Base-by-base conservation (phyloP, 306 rosid genomes). In the Glycyrrhiza uralensis region DNA sequence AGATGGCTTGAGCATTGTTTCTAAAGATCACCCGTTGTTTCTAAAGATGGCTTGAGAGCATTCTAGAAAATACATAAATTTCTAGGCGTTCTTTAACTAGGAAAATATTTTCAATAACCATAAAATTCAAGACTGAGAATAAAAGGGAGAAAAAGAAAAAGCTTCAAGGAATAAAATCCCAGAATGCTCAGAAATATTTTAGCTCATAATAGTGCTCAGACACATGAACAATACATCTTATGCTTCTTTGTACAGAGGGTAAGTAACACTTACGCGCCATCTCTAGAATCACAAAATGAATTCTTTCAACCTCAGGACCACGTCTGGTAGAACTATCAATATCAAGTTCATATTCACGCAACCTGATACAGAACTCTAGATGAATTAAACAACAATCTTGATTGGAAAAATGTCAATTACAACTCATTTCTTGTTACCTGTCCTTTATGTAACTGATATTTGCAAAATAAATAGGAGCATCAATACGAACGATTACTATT, bases 391-490 rank as follows among this genome's bases (percentile, higher is more conserved):
- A 38, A 18, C 4, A 19, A 65, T 19, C 51, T 86, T 46, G 57
- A 26, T 57, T 3, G 29, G 64, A 45, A 66, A 75, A 28, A 56
- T 18, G 29, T n/a, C 64, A 66, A 63, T 44, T 71, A 66, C 45
- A 68, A 62, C 59, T 74, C 71, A 51, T 66, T 28, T 24, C 17
- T 72, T 49, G 62, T 66, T 79, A 94, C 99, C 99, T 94, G 86
- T 91, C 97, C 80, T 91, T 94, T 80, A 91, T 85, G 90, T 80
- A 91, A 81, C 96, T 87, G 26, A 70, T 91, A 79, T 89, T 89
- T 12, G 99, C 99, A 79, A 94, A 94, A 79, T 94, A 94, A 68
- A 94, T 87, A 47, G 99, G 99, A 57, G 99, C 87, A 81, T 94
- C 99, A 35, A 94, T 73, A 26, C 99, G 95, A 79, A 94, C 97